Evolutionary conservation across 352 stramenopile species (phyloP).

Genomic region (Pythium chondricola): DNA sequence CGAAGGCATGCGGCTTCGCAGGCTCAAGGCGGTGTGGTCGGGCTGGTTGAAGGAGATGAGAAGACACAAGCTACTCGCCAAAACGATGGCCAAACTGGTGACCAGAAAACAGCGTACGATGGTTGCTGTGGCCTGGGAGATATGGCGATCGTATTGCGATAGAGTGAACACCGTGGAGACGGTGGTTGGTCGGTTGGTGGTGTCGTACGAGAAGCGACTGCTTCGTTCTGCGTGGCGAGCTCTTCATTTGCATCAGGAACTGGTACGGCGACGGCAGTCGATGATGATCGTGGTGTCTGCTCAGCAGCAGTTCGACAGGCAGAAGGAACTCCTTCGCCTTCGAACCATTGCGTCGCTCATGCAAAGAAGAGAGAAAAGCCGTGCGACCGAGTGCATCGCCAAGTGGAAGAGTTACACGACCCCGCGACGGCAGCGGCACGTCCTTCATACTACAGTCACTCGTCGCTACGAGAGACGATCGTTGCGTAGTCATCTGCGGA

Average conservation of each 20-base stretch:
- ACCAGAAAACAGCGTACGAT: not conserved
- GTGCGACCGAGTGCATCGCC: conserved; percentile 12
- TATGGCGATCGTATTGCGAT: not conserved
- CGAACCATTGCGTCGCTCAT: conserved; percentile 21
- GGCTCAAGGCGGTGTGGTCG: not conserved
- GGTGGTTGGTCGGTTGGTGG: not conserved
- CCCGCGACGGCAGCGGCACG: conserved; percentile 3
- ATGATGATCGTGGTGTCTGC: conserved; percentile 26
- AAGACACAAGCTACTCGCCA: too few species aligned
- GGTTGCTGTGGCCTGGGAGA: not conserved
- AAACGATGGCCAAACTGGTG: not conserved
- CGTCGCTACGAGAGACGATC: conserved; percentile 9
- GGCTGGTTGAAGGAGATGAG: not conserved
- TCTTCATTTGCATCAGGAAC: conserved; percentile 11
- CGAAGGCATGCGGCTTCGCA: too few species aligned
- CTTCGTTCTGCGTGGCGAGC: conserved; percentile 12
- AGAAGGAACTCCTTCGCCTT: conserved; percentile 25
- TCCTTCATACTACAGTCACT: conserved; percentile 1
- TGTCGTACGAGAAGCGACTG: not conserved
- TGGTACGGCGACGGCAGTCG: conserved; percentile 25
- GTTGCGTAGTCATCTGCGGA: not conserved
- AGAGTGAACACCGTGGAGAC: not conserved
- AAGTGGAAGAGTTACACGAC: conserved; percentile 18
- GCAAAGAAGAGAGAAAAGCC: conserved; percentile 13
- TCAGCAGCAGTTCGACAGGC: conserved; percentile 24